Percentiles rank a stretch among this genome's conserved stretches.
These are phyloP conservation scores for Tuber umbilicatum DNA, from an alignment of 495 filamentous ascomycete species.

Conservation along the genomic window DNA sequence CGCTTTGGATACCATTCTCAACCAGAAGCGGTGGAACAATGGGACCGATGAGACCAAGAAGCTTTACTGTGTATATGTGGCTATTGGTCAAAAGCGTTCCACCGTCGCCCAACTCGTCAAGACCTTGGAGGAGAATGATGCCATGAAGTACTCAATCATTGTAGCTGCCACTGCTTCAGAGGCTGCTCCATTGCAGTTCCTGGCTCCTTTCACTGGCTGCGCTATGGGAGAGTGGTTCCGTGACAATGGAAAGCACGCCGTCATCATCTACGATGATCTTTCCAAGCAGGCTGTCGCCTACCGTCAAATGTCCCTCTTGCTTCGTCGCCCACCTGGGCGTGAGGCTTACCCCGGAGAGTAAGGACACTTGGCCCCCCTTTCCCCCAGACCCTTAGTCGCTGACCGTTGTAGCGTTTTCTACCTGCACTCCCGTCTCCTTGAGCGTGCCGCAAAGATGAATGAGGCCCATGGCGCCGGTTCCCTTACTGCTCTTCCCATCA, in stretches of 20 bases:
- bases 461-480: constrained; percentile 93
- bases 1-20: constrained; percentile 95
- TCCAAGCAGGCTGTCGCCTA: constrained; percentile 99
- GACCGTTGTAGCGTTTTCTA: constrained; percentile 72
- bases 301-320: constrained; percentile 98
- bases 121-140: constrained; percentile 98
- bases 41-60: constrained; percentile 85
- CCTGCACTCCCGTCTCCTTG: constrained; percentile 97
- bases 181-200: constrained; percentile 87
- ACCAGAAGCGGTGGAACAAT: constrained; percentile 98
- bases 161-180: constrained; percentile 97
- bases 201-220: constrained; percentile 86
- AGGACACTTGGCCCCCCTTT: constrained; percentile 33
- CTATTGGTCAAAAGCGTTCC: constrained; percentile 98
- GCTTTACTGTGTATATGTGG: constrained; percentile 99
- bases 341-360: constrained; percentile 98
- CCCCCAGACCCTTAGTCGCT: constrained; percentile 24
- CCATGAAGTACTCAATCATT: constrained; percentile 96
- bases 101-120: constrained; percentile 98
- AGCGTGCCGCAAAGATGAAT: constrained; percentile 99
- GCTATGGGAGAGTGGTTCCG: constrained; percentile 83
- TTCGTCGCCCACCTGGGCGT: constrained; percentile 98
- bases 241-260: constrained; percentile 84
- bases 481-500: constrained; percentile 93
- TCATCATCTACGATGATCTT: constrained; percentile 93